Evolutionary conservation across 805 yeast species (phyloP).

Genomic region (Teunomyces panamensis): DNA sequence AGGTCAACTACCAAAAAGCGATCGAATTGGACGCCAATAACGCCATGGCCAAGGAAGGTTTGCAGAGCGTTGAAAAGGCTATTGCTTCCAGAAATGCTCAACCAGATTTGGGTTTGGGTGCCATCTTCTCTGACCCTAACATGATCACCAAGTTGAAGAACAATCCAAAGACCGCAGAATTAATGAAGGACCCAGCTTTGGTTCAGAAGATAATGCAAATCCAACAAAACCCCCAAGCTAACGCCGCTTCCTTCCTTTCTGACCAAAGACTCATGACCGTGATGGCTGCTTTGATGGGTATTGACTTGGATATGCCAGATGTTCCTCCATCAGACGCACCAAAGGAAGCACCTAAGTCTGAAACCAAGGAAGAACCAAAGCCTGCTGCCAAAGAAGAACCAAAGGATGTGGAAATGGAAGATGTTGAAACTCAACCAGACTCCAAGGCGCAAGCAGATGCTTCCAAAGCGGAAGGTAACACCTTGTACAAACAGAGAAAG

Average conservation of each 20-base stretch:
- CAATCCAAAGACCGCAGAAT: conserved; percentile 84
- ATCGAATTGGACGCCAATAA: conserved; percentile 76
- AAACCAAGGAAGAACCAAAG: conserved; percentile 16
- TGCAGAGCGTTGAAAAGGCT: conserved; percentile 65
- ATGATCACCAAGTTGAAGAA: conserved; percentile 68
- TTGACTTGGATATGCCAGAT: conserved; percentile 56
- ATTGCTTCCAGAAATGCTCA: conserved; percentile 48
- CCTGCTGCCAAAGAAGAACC: conserved; percentile 9
- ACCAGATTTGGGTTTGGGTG: conserved; percentile 75
- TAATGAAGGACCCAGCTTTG: conserved; percentile 84
- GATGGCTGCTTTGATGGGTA: conserved; percentile 81
- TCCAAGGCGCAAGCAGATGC: conserved; percentile 57
- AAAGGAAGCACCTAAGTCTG: conserved; percentile 5
- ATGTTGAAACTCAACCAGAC: conserved; percentile 20
- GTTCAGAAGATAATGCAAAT: conserved; percentile 63
- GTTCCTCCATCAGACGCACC: conserved; percentile 10
- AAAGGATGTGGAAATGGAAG: conserved; percentile 35
- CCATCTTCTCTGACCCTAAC: conserved; percentile 77
- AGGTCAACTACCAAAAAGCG: conserved; percentile 69
- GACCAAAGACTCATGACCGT: conserved; percentile 89
- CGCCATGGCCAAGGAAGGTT: conserved; percentile 83
- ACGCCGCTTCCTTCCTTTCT: conserved; percentile 63
- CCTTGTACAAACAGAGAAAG: conserved; percentile 77
- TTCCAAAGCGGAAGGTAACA: conserved; percentile 82
- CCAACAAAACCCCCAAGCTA: conserved; percentile 71